Percentiles rank a stretch among this genome's conserved stretches.
phyloP scores from a whole-genome alignment of 2,329 filamentous ascomycete species.

The Hypoxylon sp. region DNA sequence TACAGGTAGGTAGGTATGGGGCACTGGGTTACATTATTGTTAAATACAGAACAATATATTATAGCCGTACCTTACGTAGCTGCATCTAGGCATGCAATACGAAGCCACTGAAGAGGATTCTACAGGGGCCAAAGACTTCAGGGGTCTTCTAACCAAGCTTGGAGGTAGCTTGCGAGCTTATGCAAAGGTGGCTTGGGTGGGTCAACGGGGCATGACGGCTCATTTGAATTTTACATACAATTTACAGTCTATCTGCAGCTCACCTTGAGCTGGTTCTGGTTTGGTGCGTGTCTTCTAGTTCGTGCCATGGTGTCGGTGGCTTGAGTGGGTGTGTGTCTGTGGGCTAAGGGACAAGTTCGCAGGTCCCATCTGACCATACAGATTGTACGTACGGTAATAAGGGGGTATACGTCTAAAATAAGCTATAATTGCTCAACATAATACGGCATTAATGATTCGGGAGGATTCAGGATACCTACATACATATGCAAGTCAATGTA shows the following conservation, averaged over 20 bases:
- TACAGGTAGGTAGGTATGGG: conserved; percentile 1
- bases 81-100: conserved; percentile 27
- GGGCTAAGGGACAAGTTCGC: conserved; percentile 26
- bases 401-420: conserved; percentile 23
- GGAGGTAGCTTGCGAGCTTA: conserved; percentile 32
- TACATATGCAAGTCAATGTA: conserved; percentile 20
- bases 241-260: conserved; percentile 37
- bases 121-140: conserved; percentile 32
- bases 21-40: conserved; percentile 20
- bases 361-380: conserved; percentile 22
- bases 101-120: conserved; percentile 29
- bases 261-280: conserved; percentile 31
- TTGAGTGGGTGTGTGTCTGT: conserved; percentile 27
- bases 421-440: conserved; percentile 32
- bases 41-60: conserved; percentile 18
- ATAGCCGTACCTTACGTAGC: conserved; percentile 40
- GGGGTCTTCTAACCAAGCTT: conserved; percentile 36
- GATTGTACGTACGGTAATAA: conserved; percentile 22
- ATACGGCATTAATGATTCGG: conserved; percentile 36
- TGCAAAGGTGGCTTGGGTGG: conserved; percentile 33
- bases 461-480: conserved; percentile 29
- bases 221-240: conserved; percentile 29
- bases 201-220: conserved; percentile 36
- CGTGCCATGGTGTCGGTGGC: conserved; percentile 38
- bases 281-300: conserved; percentile 32